phyloP scores from a whole-genome alignment of 305 asterid species.

The Fraxinus baroniana region DNA sequence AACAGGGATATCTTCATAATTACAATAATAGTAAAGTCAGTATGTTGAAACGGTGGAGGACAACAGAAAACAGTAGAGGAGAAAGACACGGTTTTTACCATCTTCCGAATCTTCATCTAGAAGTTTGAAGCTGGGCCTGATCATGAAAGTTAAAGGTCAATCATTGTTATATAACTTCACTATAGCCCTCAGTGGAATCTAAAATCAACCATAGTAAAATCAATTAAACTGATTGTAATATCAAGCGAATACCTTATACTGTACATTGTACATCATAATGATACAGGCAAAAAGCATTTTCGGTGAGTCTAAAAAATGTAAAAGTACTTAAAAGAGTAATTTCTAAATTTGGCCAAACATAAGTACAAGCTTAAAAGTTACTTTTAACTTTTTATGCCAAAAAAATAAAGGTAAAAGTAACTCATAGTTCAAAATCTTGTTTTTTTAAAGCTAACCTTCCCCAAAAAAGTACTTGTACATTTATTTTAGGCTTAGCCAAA shows the following conservation, averaged over 20 bases:
- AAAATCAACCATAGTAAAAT: slow-evolving; percentile 1
- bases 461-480: neutral
- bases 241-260: neutral
- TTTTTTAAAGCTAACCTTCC: neutral
- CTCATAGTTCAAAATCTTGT: neutral
- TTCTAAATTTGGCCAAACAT: neutral
- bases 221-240: neutral
- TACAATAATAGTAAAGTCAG: slow-evolving; percentile 21
- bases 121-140: slow-evolving; percentile 94
- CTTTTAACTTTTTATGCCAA: neutral
- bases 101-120: slow-evolving; percentile 70
- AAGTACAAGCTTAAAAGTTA: neutral
- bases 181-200: neutral
- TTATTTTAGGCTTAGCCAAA: neutral
- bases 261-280: slow-evolving; percentile 1
- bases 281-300: neutral
- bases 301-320: neutral
- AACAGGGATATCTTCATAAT: slow-evolving; percentile 42
- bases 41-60: slow-evolving; percentile 23
- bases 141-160: slow-evolving; percentile 27
- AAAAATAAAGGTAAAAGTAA: neutral
- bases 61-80: slow-evolving; percentile 22
- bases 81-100: slow-evolving; percentile 43
- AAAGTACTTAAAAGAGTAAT: neutral
- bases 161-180: neutral